Base-by-base conservation (phyloP, 129 eudicot genomes). In the Pulicaria dysenterica region DNA sequence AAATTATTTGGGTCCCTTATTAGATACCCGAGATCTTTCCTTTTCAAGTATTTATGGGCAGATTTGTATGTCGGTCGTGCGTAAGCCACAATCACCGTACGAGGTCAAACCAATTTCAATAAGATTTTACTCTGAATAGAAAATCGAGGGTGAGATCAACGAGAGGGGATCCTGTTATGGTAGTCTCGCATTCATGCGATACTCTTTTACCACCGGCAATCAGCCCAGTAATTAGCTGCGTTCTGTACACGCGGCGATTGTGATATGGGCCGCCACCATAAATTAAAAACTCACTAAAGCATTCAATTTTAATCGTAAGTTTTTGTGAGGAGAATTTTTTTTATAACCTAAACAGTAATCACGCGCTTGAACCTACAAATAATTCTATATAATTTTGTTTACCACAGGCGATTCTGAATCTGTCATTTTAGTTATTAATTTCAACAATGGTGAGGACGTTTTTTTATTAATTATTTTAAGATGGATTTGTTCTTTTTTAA, bases 131-230 rank as follows among this genome's bases (percentile, higher is more conserved):
- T 17, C 34, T 13, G 36, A 36, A 34, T 6, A 8, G 24, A 19
- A 62, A 40, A 70, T 70, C 43, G 16, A 74, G 40, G 70, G 70
- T 36, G 31, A 64, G 70, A 73, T 62, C 43, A 69, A 69, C 49
- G 51, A 17, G 51, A 17, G 1, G 61, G 41, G 48, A 3, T 0
- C 45, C 40, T 39, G 34, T 15, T 69, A 69, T 9, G 9, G 39
- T 69, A 15, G 73, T 69, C 73, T n/a, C 47, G 7, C 38, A 16
- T 40, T 3, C 2, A 69, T 10, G 15, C 9, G 11, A 69, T 67
- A 34, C 47, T 51, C 24, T 49, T 34, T 56, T 68, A 47, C 39
- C 19, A 67, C 58, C 31, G 31, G 31, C 31, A 24, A 24, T 24
- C 31, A 24, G 31, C 31, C 31, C 51, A 45, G 53, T 16, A 9